These are phyloP conservation scores for Boletus vinaceobasis DNA, from an alignment of 768 basidiomycete genomes.

Conservation along the genomic window DNA sequence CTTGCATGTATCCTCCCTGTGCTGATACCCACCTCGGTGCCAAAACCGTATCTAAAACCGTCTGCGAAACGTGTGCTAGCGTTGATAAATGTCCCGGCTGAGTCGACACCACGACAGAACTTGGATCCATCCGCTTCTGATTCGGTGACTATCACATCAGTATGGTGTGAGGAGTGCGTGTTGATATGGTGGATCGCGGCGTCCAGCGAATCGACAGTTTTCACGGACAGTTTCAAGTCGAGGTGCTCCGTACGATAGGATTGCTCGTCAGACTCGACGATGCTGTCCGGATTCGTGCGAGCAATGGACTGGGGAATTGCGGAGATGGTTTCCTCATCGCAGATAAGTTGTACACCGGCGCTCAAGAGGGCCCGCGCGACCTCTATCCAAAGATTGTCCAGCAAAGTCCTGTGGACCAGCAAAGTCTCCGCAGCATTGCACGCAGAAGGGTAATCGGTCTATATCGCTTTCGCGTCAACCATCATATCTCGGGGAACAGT, in stretches of 20 bases:
- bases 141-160: slow-evolving; percentile 90
- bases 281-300: slow-evolving; percentile 37
- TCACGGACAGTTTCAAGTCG: slow-evolving; percentile 78
- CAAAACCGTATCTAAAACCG: slow-evolving; percentile 95
- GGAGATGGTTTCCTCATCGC: slow-evolving; percentile 63
- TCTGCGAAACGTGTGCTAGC: slow-evolving; percentile 96
- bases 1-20: slow-evolving; percentile 96
- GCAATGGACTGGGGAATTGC: slow-evolving; percentile 46
- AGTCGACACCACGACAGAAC: slow-evolving; percentile 88
- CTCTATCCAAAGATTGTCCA: slow-evolving; percentile 74
- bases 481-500: not conserved
- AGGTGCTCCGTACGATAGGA: slow-evolving; percentile 90
- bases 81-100: slow-evolving; percentile 90
- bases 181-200: slow-evolving; percentile 89
- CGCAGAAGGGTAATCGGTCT: slow-evolving; percentile 94
- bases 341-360: slow-evolving; percentile 72
- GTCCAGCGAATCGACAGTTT: slow-evolving; percentile 64
- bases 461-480: slow-evolving; percentile 1
- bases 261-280: slow-evolving; percentile 53
- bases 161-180: slow-evolving; percentile 90
- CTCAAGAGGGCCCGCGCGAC: slow-evolving; percentile 72
- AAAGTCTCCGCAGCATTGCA: slow-evolving; percentile 93
- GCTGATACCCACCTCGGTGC: slow-evolving; percentile 96
- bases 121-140: slow-evolving; percentile 54
- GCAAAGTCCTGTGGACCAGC: slow-evolving; percentile 71